phyloP scores from a whole-genome alignment of 2,329 filamentous ascomycete genomes.

The Colletotrichum karsti region DNA sequence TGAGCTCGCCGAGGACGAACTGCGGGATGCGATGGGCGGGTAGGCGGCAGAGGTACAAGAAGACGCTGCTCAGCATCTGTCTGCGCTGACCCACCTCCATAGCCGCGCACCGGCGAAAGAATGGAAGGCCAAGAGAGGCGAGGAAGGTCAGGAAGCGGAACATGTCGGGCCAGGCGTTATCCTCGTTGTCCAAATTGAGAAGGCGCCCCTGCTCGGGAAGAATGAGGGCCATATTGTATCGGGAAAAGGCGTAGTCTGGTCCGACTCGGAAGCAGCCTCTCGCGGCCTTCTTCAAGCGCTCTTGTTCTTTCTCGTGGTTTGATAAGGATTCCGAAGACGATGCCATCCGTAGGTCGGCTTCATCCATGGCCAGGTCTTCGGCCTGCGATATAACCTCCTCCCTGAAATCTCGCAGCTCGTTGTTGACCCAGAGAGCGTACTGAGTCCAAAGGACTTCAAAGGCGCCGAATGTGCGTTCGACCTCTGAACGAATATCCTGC shows the following conservation, averaged over 20 bases:
- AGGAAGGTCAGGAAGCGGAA: constrained; percentile 13
- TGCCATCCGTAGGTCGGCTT: no score
- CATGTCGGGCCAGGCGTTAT: neutral
- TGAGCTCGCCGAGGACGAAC: constrained; percentile 34
- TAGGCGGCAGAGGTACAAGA: neutral
- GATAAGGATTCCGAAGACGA: no score
- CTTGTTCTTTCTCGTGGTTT: neutral
- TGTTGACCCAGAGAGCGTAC: neutral
- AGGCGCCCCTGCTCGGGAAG: neutral
- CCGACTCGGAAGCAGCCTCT: neutral
- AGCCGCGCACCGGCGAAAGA: neutral
- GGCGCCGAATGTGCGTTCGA: neutral
- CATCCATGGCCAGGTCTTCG: neutral
- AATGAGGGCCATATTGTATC: neutral
- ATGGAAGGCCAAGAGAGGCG: constrained; percentile 43
- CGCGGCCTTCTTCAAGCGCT: no score
- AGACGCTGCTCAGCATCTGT: neutral
- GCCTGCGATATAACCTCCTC: neutral
- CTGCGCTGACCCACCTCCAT: neutral
- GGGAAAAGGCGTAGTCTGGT: neutral
- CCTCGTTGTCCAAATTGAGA: neutral
- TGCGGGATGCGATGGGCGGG: neutral
- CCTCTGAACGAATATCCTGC: neutral
- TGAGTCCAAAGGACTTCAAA: neutral
- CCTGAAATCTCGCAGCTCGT: neutral